A percentile compares a stretch with the other conserved stretches of the same genome.
These are phyloP conservation scores for Apiotrichum siamense DNA, from an alignment of 1,284 basidiomycete species.

Conservation along the genomic window DNA sequence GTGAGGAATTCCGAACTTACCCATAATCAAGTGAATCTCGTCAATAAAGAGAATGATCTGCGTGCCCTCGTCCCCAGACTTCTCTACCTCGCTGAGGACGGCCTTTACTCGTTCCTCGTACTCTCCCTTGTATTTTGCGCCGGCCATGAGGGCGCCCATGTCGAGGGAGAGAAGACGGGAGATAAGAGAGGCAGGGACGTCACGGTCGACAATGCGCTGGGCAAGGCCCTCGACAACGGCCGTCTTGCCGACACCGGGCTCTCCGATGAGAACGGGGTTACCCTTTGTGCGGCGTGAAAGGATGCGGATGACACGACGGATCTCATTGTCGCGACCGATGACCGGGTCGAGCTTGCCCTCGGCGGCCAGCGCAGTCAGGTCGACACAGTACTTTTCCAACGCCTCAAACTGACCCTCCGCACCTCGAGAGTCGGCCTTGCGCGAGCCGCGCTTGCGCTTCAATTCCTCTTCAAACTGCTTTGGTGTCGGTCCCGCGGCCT, in stretches of 20 bases:
- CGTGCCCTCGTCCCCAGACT: slow-evolving; percentile 72
- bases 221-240: slow-evolving; percentile 94
- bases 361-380: slow-evolving; percentile 49
- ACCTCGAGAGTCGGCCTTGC: slow-evolving; percentile 52
- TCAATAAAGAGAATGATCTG: slow-evolving; percentile 93
- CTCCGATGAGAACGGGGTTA: slow-evolving; percentile 58
- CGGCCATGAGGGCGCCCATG: slow-evolving; percentile 93
- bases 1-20: no score
- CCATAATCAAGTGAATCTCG: slow-evolving; percentile 89
- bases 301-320: slow-evolving; percentile 60
- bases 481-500: slow-evolving; percentile 48
- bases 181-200: slow-evolving; percentile 84
- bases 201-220: slow-evolving; percentile 89
- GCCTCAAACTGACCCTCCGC: slow-evolving; percentile 52
- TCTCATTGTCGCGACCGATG: slow-evolving; percentile 54
- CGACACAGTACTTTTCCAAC: slow-evolving; percentile 47
- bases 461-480: slow-evolving; percentile 53
- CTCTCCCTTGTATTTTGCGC: slow-evolving; percentile 90
- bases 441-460: slow-evolving; percentile 50
- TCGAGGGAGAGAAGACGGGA: slow-evolving; percentile 70
- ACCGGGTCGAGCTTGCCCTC: slow-evolving; percentile 56
- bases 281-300: slow-evolving; percentile 62
- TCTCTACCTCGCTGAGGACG: slow-evolving; percentile 85
- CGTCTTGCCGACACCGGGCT: slow-evolving; percentile 90
- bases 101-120: slow-evolving; percentile 96